phyloP scores from a whole-genome alignment of 2,329 filamentous ascomycete genomes.

The Fusarium hainanense region DNA sequence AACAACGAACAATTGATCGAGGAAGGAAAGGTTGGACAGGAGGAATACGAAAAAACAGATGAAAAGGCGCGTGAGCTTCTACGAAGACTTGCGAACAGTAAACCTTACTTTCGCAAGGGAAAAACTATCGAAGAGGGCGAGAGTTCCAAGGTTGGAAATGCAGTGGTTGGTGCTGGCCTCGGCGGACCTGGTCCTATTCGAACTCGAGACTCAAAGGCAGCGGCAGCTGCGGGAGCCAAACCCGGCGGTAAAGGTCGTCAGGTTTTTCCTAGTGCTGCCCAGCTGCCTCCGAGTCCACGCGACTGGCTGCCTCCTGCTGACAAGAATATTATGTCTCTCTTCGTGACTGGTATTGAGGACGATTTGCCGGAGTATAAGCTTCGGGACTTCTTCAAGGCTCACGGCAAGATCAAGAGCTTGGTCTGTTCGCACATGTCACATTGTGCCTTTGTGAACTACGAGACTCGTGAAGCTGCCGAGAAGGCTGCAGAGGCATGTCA shows the following conservation, averaged over 20 bases:
- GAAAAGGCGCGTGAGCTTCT: constrained; percentile 94
- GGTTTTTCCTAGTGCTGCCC: constrained; percentile 75
- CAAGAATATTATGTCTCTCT: constrained; percentile 88
- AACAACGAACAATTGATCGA: constrained; percentile 97
- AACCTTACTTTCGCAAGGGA: constrained; percentile 94
- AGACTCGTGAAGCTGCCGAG: constrained; percentile 85
- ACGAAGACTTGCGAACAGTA: constrained; percentile 85
- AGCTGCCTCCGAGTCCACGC: constrained; percentile 81
- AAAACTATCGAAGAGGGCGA: constrained; percentile 71
- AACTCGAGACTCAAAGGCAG: constrained; percentile 72
- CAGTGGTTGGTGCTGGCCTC: constrained; percentile 64
- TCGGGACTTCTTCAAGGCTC: constrained; percentile 87
- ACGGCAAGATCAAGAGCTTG: constrained; percentile 90
- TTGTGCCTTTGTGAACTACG: constrained; percentile 96
- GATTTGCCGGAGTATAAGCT: constrained; percentile 93
- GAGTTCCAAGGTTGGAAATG: constrained; percentile 57
- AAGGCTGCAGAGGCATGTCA: constrained; percentile 85
- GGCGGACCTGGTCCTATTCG: constrained; percentile 81
- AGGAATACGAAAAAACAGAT: constrained; percentile 96
- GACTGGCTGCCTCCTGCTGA: constrained; percentile 90
- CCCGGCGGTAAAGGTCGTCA: constrained; percentile 60
- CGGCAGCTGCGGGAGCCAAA: constrained; percentile 60
- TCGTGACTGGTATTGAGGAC: constrained; percentile 95
- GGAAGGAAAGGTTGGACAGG: constrained; percentile 84
- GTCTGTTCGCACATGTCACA: constrained; percentile 98